Evolutionary conservation across 192 early-diverging fungal genomes (phyloP).

Genomic region (Rhizoclosmatium sp.): DNA sequence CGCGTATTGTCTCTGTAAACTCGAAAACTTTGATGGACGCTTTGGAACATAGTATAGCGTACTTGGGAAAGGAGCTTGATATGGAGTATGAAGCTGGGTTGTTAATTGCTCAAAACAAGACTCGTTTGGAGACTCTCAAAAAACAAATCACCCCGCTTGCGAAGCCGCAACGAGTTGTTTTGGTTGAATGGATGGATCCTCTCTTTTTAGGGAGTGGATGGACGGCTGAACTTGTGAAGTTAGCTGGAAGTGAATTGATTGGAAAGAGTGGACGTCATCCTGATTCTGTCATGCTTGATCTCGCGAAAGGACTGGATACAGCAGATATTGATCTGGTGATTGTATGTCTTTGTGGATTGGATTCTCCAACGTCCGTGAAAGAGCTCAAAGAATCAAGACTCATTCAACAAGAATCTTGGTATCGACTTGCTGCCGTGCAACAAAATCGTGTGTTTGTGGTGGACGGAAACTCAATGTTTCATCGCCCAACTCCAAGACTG

Average conservation of each 20-base stretch:
- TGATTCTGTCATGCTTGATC: not conserved
- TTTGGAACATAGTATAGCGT: conserved; percentile 33
- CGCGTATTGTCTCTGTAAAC: conserved; percentile 34
- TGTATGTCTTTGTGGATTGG: conserved; percentile 45
- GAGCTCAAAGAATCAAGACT: conserved; percentile 27
- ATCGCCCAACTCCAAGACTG: conserved; percentile 48
- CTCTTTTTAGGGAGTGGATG: conserved; percentile 48
- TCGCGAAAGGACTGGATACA: conserved; percentile 14
- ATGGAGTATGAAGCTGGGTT: conserved; percentile 20
- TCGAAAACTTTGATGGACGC: conserved; percentile 41
- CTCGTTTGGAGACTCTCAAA: not conserved
- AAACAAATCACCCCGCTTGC: not conserved
- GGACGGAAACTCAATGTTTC: conserved; percentile 50
- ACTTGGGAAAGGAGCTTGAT: conserved; percentile 43
- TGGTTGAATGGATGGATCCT: conserved; percentile 51
- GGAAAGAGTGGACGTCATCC: conserved; percentile 11
- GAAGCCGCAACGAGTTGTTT: conserved; percentile 15
- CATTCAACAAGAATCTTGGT: conserved; percentile 1
- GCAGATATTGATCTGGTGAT: conserved; percentile 38
- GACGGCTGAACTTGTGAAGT: conserved; percentile 46
- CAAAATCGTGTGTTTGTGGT: conserved; percentile 39
- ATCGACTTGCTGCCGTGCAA: not conserved
- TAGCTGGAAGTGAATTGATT: conserved; percentile 17
- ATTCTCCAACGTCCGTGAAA: conserved; percentile 34
- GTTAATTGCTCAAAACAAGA: not conserved